Evolutionary conservation across 768 basidiomycete genomes (phyloP), one percentile per base, ranked within the genome.

Genomic region (Terana coerulea): DNA sequence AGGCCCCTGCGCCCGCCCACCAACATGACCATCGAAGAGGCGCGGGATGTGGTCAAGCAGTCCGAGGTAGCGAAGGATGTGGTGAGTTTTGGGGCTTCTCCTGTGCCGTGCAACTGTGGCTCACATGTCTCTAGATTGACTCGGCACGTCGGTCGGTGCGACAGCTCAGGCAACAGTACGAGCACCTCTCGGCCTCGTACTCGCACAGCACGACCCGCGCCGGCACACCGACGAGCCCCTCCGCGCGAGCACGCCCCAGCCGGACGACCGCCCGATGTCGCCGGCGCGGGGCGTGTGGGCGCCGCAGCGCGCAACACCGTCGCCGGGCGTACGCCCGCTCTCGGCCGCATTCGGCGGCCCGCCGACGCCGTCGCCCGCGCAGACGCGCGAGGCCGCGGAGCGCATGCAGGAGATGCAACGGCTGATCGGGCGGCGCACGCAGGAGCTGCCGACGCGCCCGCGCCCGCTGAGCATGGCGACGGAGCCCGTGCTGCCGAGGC

Each of bases 371-470:
- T 46, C 15, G 46, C 14, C 29, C 17, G 30, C 53, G 4, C 57
- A 92, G 90, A 86, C 79, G 11, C 83, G 69, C 61, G 89, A 83
- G 49, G 88, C 89, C 30, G 83, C 83, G 58, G 83, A 84, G 30
- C 81, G 91, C 21, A 76, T 91, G 74, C 82, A 89, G 59, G 91
- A 93, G 65, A 89, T 93, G 89, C 78, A 83, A 34, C 79, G 79
- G 56, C 71, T 90, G 50, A 90, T 93, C 52, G 69, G 72, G 31
- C 78, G 73, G 54, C 73, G 89, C 57, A 74, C 80, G 59, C 72
- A 68, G 15, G 84, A 84, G 30, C 66, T 67, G 5, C 72, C 78
- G 8, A 76, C 79, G 51, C 75, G 76, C 22, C 69, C 66, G 49
- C 76, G 79, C 44, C 69, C 77, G 9, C 72, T 75, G 33, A 77